Conservation (phyloP, 129 eudicot genomes). For the Glebionis coronaria region DNA sequence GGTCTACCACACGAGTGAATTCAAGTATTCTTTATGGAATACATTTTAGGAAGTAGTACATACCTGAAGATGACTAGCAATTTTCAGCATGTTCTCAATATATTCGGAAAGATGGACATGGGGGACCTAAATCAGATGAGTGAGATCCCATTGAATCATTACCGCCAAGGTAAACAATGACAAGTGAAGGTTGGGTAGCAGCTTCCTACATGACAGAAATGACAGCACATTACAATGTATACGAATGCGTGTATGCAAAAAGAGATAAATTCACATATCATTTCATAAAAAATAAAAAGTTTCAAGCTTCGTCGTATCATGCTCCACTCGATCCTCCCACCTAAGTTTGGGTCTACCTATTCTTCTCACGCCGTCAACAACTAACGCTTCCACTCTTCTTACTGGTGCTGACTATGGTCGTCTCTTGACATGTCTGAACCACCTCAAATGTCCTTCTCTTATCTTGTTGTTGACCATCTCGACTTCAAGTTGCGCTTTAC, state of each 20-base stretch:
- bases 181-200: constrained; percentile 63
- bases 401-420: no score
- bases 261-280: background rate
- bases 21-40: background rate
- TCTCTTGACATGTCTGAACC: no score
- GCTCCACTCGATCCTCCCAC: no score
- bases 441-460: no score
- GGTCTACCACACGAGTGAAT: background rate
- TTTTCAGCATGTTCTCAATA: constrained; percentile 74
- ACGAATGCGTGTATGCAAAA: constrained; percentile 5
- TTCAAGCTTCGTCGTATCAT: no score
- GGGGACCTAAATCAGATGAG: constrained; percentile 85
- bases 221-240: background rate
- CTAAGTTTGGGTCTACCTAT: no score
- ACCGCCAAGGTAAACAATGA: constrained; percentile 93
- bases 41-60: constrained; percentile 6
- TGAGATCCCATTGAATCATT: constrained; percentile 94
- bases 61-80: constrained; percentile 81
- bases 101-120: constrained; percentile 96
- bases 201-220: constrained; percentile 52
- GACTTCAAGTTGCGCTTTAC: no score
- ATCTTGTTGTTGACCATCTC: no score
- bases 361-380: no score
- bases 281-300: background rate
- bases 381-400: no score